Conservation (phyloP, 1,139 yeast species). For the Debaryomycetaceae sp. region DNA sequence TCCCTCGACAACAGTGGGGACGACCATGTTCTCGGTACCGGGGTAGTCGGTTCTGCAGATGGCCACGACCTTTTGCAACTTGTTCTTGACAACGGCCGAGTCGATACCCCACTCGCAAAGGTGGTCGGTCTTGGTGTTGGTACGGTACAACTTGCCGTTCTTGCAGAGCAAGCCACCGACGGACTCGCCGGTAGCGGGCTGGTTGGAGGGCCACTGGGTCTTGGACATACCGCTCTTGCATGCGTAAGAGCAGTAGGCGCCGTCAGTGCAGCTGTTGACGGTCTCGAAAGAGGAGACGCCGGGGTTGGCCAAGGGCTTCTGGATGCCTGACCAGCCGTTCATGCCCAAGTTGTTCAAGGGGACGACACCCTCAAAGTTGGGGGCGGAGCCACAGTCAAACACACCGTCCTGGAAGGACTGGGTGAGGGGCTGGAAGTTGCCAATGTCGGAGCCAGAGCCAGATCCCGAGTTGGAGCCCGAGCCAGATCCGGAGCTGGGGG, state of each 20-base stretch:
- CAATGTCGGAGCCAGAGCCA: constrained; percentile 39
- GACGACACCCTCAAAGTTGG: constrained; percentile 86
- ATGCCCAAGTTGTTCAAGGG: constrained; percentile 68
- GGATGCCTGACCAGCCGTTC: constrained; percentile 90
- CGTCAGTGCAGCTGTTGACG: constrained; percentile 52
- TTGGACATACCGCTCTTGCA: constrained; percentile 95
- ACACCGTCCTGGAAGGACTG: constrained; percentile 70
- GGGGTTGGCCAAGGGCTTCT: no score
- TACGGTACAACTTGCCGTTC: constrained; percentile 67
- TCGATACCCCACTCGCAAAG: constrained; percentile 80
- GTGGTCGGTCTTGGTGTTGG: constrained; percentile 50
- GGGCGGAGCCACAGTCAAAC: constrained; percentile 66
- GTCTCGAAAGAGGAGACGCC: constrained; percentile 31
- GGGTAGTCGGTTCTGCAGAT: constrained; percentile 98
- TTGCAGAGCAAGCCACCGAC: constrained; percentile 84
- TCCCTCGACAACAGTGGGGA: constrained; percentile 73
- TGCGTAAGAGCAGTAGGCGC: constrained; percentile 91
- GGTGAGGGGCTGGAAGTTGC: constrained; percentile 42
- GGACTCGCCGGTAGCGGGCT: constrained; percentile 80
- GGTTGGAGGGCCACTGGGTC: constrained; percentile 88
- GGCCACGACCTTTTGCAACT: constrained; percentile 58
- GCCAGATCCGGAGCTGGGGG: constrained; percentile 15
- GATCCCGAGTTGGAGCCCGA: constrained; percentile 2
- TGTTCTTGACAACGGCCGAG: constrained; percentile 58
- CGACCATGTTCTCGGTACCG: constrained; percentile 96